Conservation (phyloP, 116 monocot species). For the Phalaenopsis hybrid region DNA sequence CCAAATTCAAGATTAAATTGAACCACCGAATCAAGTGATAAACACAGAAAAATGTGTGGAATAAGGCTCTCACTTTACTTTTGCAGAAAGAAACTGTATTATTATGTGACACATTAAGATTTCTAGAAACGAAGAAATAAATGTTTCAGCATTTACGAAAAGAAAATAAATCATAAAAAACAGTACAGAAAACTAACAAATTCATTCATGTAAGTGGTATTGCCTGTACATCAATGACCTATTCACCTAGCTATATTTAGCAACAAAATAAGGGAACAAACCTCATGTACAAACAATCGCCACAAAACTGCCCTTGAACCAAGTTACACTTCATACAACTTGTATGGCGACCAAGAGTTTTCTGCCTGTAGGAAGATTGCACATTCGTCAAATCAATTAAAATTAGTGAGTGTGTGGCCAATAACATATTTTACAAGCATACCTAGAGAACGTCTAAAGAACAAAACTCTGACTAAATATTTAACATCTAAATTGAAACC, state of each 20-base stretch:
- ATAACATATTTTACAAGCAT: background rate
- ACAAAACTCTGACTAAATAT: background rate
- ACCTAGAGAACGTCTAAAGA: background rate
- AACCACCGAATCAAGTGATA: too few relatives aligned
- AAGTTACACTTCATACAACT: constrained; percentile 61
- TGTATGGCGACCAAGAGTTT: constrained; percentile 80
- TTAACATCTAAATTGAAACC: background rate
- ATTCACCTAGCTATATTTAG: background rate
- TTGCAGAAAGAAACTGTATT: too few relatives aligned
- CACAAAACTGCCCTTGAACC: constrained; percentile 87
- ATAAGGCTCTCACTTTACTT: too few relatives aligned
- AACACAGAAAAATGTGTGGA: too few relatives aligned
- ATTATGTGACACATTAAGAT: too few relatives aligned
- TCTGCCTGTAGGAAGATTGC: constrained; percentile 50
- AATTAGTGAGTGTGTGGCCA: background rate
- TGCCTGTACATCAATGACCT: background rate
- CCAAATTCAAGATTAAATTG: too few relatives aligned
- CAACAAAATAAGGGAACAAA: constrained; percentile 9
- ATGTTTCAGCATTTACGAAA: too few relatives aligned
- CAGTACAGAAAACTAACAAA: background rate
- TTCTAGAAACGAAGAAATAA: too few relatives aligned
- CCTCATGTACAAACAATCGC: constrained; percentile 94
- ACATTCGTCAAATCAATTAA: background rate
- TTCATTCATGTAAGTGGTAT: background rate
- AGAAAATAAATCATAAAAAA: too few relatives aligned